Conservation (phyloP, 2,329 filamentous ascomycete species). For the Stromatinia cepivora region DNA sequence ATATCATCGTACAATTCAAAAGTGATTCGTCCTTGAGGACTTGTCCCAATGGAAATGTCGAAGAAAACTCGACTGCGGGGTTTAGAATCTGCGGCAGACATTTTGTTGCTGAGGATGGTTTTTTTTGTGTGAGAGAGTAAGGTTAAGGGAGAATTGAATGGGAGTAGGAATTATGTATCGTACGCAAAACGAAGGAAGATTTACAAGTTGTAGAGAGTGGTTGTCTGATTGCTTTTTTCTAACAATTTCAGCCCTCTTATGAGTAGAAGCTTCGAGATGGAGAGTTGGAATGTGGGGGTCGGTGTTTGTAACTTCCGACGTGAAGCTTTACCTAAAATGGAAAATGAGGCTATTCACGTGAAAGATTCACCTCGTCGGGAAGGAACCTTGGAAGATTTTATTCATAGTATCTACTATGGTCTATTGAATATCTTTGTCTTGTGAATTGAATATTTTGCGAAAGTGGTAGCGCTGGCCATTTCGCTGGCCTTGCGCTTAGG, state of each 20-base stretch:
- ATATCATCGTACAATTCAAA: conserved; percentile 80
- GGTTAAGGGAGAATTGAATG: background rate
- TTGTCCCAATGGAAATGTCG: conserved; percentile 79
- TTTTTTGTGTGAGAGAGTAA: background rate
- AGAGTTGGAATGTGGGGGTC: conserved; percentile 25
- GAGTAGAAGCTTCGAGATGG: conserved; percentile 20
- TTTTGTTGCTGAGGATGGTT: conserved; percentile 38
- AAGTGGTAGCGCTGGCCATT: background rate
- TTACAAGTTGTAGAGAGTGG: background rate
- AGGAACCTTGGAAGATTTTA: background rate
- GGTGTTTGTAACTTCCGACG: conserved; percentile 17
- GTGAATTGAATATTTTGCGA: background rate
- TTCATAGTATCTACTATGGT: background rate
- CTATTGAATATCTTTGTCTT: background rate
- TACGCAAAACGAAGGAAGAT: background rate
- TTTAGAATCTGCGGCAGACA: conserved; percentile 42
- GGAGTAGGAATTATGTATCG: background rate
- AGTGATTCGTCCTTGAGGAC: conserved; percentile 72
- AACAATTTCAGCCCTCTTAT: conserved; percentile 16
- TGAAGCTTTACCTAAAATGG: conserved; percentile 4
- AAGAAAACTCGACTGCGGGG: conserved; percentile 77
- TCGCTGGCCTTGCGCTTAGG: background rate
- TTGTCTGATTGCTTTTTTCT: conserved; percentile 8
- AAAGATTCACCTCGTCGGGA: background rate
- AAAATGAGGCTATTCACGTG: conserved; percentile 14